A percentile compares a stretch with the other conserved stretches of the same genome.
Evolutionary conservation across 495 filamentous ascomycete genomes (phyloP).

Genomic region (Amorphotheca resinae): DNA sequence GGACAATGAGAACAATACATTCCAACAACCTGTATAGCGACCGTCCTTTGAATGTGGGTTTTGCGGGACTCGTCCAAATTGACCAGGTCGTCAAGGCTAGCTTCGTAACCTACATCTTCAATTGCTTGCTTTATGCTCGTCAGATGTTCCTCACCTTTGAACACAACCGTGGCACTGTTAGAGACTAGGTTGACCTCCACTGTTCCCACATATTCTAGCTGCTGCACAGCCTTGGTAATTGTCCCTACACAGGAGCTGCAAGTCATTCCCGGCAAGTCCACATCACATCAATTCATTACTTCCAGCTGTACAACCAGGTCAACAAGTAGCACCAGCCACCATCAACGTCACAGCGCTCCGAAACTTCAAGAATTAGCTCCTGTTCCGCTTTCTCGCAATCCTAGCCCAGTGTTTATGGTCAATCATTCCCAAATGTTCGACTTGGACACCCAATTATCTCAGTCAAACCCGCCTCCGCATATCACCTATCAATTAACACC

Average conservation of each 20-base stretch:
- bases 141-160: conserved; percentile 38
- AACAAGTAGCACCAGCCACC: no score
- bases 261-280: no score
- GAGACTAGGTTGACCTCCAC: conserved; percentile 59
- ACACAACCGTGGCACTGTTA: conserved; percentile 57
- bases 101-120: conserved; percentile 73
- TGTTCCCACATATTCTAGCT: conserved; percentile 47
- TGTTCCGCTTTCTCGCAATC: no score
- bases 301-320: no score
- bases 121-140: conserved; percentile 52
- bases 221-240: conserved; percentile 51
- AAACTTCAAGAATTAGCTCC: no score
- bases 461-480: no score
- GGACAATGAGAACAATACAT: conserved; percentile 87
- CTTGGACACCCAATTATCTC: no score
- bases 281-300: no score
- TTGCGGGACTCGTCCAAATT: neutral
- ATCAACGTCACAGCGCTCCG: no score
- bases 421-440: no score
- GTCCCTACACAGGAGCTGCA: conserved; percentile 61
- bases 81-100: conserved; percentile 40
- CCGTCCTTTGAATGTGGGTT: conserved; percentile 34
- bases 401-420: no score
- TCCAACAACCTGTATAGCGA: conserved; percentile 60
- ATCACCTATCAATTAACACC: no score